Base-by-base conservation (phyloP, 768 basidiomycete species). In the Myochromella boudieri region DNA sequence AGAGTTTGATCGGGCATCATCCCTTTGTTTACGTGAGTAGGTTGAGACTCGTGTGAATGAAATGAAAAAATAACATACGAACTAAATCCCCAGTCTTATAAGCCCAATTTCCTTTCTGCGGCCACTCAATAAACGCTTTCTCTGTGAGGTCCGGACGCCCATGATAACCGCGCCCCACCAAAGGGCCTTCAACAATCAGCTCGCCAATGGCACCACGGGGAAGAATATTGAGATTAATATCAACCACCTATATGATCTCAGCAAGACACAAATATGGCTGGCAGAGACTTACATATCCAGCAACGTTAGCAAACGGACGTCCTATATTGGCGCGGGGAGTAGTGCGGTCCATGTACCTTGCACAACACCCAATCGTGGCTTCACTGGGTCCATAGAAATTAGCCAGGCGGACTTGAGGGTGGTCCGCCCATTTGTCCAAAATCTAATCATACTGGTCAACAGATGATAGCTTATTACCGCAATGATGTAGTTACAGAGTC, bases 331-430 rank as follows among this genome's bases (percentile, higher is more conserved):
- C 67, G 42, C 68, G 67, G 10, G 69, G 69, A 14, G 65, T 73
- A 17, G 53, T 60, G 27, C 58, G 51, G 41, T 69, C 63, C 71
- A 78, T 71, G 32, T 63, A 64, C 29, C 76, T 63, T 3, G 71
- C 70, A 43, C 71, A 73, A 53, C 77, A 78, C 8, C 77, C 77
- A 50, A 78, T 78, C 6, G 77, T 77, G 17, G 68, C 76, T 56
- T 78, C 77, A 42, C 70, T 78, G 14, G 77, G 77, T 1, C 77
- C 76, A 51, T 78, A 77, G 49, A 77, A 77, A 49, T 78, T 78
- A 8, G 69, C 75, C 10, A 78, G 59, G 18, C 65, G 66, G 27
- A 78, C 65, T 51, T 63, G 62, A 14, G 69, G 68, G 49, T 74
- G 75, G 40, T 71, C 55, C 1, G 70, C 70, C 77, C 77, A 78